phyloP scores from a whole-genome alignment of 2,329 filamentous ascomycete genomes.

The Venturiaceae sp. region DNA sequence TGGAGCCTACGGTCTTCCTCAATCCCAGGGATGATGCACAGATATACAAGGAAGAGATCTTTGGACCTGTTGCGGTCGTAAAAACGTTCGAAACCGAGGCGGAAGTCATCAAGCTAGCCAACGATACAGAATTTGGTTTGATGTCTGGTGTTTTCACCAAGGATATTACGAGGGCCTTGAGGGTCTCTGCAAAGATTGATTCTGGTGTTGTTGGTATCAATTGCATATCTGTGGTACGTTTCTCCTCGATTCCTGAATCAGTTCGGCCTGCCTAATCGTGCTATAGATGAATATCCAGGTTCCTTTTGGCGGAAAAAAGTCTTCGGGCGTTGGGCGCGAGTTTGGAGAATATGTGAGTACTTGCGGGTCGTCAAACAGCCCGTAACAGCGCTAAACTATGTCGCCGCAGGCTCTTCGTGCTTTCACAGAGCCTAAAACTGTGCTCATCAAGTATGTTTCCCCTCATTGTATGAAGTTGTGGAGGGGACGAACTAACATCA shows the following conservation, averaged over 20 bases:
- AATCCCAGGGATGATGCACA: constrained; percentile 11
- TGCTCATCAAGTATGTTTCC: too few species aligned
- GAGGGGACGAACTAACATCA: too few species aligned
- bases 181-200: not conserved
- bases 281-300: constrained; percentile 1
- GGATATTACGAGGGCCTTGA: not conserved
- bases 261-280: too few species aligned
- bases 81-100: constrained; percentile 17
- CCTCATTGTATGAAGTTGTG: too few species aligned
- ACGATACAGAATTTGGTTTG: not conserved
- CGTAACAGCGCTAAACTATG: too few species aligned
- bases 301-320: constrained; percentile 23
- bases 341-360: constrained; percentile 15
- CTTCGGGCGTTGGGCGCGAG: constrained; percentile 21
- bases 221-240: constrained; percentile 9
- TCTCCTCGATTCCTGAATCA: too few species aligned
- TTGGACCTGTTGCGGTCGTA: constrained; percentile 15
- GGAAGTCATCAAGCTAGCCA: not conserved
- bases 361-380: too few species aligned
- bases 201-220: not conserved
- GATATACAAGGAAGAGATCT: constrained; percentile 17
- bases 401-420: too few species aligned
- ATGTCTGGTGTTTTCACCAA: not conserved
- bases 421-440: too few species aligned
- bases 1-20: constrained; percentile 17